A percentile compares a stretch with the other conserved stretches of the same genome.
phyloP scores from a whole-genome alignment of 192 early-diverging fungal species.

The Obelidium mucronatum region DNA sequence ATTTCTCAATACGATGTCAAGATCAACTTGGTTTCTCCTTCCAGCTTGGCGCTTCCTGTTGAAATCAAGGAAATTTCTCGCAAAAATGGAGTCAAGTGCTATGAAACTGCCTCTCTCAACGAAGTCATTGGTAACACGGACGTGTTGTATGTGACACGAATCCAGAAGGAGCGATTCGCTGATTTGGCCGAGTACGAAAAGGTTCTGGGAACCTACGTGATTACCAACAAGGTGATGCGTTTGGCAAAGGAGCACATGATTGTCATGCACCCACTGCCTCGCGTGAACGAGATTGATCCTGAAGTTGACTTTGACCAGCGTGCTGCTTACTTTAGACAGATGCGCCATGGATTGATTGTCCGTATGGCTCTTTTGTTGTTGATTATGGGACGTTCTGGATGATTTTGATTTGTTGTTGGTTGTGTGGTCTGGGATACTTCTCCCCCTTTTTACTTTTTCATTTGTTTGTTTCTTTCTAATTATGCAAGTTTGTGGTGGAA shows the following conservation, averaged over 20 bases:
- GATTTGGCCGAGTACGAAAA: slow-evolving; percentile 79
- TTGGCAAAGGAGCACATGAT: slow-evolving; percentile 96
- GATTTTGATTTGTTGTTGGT: too few species aligned
- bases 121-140: slow-evolving; percentile 86
- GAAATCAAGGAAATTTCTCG: slow-evolving; percentile 66
- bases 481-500: too few species aligned
- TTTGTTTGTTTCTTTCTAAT: too few species aligned
- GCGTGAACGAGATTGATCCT: slow-evolving; percentile 93
- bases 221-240: slow-evolving; percentile 86
- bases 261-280: slow-evolving; percentile 93
- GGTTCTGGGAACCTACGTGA: slow-evolving; percentile 78
- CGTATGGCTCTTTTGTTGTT: slow-evolving; percentile 97
- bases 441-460: too few species aligned
- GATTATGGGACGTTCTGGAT: slow-evolving; percentile 54
- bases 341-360: slow-evolving; percentile 97
- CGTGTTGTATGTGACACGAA: slow-evolving; percentile 95
- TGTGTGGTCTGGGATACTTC: too few species aligned
- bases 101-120: slow-evolving; percentile 76
- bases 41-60: slow-evolving; percentile 83
- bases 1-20: slow-evolving; percentile 92
- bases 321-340: slow-evolving; percentile 98
- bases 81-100: slow-evolving; percentile 60
- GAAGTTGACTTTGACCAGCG: slow-evolving; percentile 98
- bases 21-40: slow-evolving; percentile 90
- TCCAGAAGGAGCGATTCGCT: slow-evolving; percentile 95